Evolutionary conservation across 768 basidiomycete genomes (phyloP), one percentile per base, ranked within the genome.

Genomic region (Pisolithus marmoratus): DNA sequence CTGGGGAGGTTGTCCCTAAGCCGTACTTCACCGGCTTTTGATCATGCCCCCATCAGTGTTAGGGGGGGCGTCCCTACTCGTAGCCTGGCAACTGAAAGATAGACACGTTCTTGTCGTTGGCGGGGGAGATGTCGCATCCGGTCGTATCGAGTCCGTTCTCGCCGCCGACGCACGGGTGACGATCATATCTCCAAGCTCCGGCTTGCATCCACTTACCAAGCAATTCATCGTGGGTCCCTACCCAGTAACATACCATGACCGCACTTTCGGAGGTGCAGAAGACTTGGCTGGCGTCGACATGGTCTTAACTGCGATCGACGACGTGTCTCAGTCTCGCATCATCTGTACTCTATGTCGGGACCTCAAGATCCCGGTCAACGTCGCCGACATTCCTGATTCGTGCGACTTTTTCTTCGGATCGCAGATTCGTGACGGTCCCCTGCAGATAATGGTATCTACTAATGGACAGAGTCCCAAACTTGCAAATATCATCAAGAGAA

Each of bases 341-440:
- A 94, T 98, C 41, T 87, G 80, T 61, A 61, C 75, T 8, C 72
- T 85, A 59, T 88, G 87, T 60, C 73, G 92, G 50, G 73, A 77
- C 23, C 74, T 68, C 49, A 79, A 75, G 44, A 86, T 97, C 46
- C 92, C 94, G 7, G 86, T 95, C 50, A 99, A 99, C 69, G 92
- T 93, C 54, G 96, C 96, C 37, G 95, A 99, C 72, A 87, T 97
- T 54, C 96, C 96, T 3, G 83, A 89, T 41, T 81, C 85, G 40
- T 99, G 96, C 75, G 95, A 99, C 70, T 99, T 99, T 64, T 98
- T 94, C 75, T 99, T 98, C 71, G 96, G 96, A 46, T 88, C 91
- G 3, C 90, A 92, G 66, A 83, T 97, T 54, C 85, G 91, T 27
- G 79, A 84, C 54, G 94, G 95, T 1, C 90, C 94, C 0, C 72